Percentiles rank a stretch among this genome's conserved stretches.
Conservation (phyloP, 129 eudicot species). For the Artemisia argyi region DNA sequence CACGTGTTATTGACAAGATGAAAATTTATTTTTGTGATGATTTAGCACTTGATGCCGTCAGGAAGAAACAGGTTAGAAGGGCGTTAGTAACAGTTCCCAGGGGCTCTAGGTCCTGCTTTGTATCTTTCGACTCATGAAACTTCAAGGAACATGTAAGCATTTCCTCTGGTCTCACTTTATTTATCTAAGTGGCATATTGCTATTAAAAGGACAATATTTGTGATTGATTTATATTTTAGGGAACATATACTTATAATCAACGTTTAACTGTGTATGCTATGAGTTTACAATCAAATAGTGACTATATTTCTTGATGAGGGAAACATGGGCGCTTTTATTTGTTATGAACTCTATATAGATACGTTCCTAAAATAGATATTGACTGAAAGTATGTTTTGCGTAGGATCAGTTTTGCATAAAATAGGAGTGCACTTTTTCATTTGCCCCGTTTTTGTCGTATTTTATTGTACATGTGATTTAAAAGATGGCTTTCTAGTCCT, state of each 20-base stretch:
- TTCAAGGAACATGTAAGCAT: slow-evolving; percentile 28
- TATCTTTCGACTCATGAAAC: slow-evolving; percentile 35
- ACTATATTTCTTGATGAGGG: too few species aligned
- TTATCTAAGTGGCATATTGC: background rate
- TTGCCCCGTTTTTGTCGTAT: background rate
- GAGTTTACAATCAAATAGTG: too few species aligned
- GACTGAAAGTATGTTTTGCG: background rate
- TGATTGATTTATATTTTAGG: background rate
- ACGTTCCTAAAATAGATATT: background rate
- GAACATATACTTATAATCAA: background rate
- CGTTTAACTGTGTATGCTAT: background rate
- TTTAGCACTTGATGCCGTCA: slow-evolving; percentile 28
- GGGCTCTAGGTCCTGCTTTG: slow-evolving; percentile 38
- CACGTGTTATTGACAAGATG: slow-evolving; percentile 45
- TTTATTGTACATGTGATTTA: too few species aligned
- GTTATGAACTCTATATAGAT: too few species aligned
- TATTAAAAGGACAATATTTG: background rate
- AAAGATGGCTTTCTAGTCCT: too few species aligned
- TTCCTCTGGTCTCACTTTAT: background rate
- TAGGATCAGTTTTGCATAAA: background rate
- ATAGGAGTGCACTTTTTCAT: background rate
- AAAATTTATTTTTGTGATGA: slow-evolving; percentile 34
- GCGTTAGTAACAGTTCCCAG: slow-evolving; percentile 26
- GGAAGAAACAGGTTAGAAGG: slow-evolving; percentile 30
- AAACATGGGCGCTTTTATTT: too few species aligned